Percentiles rank a stretch among this genome's conserved stretches.
Conservation (phyloP, 164 flowering plant species). For the Sextonia rubra region DNA sequence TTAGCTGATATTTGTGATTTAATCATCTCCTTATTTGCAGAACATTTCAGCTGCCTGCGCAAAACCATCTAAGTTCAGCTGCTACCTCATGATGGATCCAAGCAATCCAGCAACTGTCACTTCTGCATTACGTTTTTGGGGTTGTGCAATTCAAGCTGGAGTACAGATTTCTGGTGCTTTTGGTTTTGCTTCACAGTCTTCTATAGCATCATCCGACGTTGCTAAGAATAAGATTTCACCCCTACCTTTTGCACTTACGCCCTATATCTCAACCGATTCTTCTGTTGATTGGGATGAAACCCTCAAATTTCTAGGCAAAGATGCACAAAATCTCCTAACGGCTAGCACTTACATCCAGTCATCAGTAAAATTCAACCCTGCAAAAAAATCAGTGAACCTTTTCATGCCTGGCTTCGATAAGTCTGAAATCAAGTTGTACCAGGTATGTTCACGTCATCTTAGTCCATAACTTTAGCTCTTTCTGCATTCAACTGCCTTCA, state of each 20-base stretch:
- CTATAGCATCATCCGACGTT: slow-evolving; percentile 20
- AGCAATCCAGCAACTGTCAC: slow-evolving; percentile 37
- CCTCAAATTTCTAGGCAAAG: slow-evolving; percentile 23
- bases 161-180: slow-evolving; percentile 70
- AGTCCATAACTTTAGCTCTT: not conserved
- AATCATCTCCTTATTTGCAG: slow-evolving; percentile 34
- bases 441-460: slow-evolving; percentile 38
- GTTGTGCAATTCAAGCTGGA: slow-evolving; percentile 88
- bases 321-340: slow-evolving; percentile 39
- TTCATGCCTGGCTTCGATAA: slow-evolving; percentile 98
- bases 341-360: slow-evolving; percentile 16
- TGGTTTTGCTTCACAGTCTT: slow-evolving; percentile 31
- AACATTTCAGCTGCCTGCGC: slow-evolving; percentile 56
- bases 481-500: not conserved
- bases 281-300: slow-evolving; percentile 53
- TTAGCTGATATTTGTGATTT: not conserved
- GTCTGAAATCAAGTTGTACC: slow-evolving; percentile 89
- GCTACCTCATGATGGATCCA: slow-evolving; percentile 70
- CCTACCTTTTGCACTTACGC: slow-evolving; percentile 55
- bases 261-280: slow-evolving; percentile 35
- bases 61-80: slow-evolving; percentile 54
- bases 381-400: slow-evolving; percentile 62
- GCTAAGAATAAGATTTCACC: slow-evolving; percentile 50
- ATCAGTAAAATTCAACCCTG: slow-evolving; percentile 51
- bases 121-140: slow-evolving; percentile 82